These are phyloP conservation scores for Eragrostis curvula DNA, from an alignment of 176 grass and related monocot genomes.

Conservation along the genomic window DNA sequence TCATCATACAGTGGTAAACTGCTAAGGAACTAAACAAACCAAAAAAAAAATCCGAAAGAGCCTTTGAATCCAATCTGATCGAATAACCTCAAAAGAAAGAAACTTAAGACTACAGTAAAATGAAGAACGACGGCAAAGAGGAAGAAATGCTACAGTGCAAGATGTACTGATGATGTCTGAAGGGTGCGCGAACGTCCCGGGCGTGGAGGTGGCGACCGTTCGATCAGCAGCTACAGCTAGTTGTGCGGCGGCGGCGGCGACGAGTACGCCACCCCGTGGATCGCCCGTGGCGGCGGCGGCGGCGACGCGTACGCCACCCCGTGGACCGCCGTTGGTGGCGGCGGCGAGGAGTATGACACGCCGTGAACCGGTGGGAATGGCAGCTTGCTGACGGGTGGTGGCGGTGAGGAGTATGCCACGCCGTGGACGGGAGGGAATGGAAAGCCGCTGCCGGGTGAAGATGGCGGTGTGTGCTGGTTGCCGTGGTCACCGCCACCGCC, in stretches of 20 bases:
- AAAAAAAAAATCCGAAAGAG: constrained; percentile 45
- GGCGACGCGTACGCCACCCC: constrained; percentile 60
- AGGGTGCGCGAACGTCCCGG: neutral
- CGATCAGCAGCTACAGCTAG: constrained; percentile 32
- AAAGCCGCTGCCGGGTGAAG: neutral
- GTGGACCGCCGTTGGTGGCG: constrained; percentile 43
- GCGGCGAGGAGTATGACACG: constrained; percentile 53
- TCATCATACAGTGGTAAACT: neutral
- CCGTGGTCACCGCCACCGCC: constrained; percentile 14
- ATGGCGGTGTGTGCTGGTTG: constrained; percentile 29
- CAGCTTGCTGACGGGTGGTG: constrained; percentile 3
- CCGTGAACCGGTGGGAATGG: constrained; percentile 43
- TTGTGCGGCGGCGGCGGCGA: constrained; percentile 38
- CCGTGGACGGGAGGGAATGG: constrained; percentile 39
- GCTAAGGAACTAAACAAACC: neutral
- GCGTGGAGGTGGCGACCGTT: constrained; percentile 30
- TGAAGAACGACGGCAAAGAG: neutral
- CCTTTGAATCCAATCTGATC: constrained; percentile 56
- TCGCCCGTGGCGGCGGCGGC: constrained; percentile 19
- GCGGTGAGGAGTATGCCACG: constrained; percentile 52
- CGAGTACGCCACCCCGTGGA: neutral
- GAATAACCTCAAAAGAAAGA: constrained; percentile 32
- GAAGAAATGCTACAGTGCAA: constrained; percentile 30
- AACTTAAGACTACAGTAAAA: constrained; percentile 18
- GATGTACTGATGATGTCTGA: constrained; percentile 41